Evolutionary conservation across 805 yeast species (phyloP), one percentile per base, ranked within the genome.

Genomic region (Debaryomyces hansenii): DNA sequence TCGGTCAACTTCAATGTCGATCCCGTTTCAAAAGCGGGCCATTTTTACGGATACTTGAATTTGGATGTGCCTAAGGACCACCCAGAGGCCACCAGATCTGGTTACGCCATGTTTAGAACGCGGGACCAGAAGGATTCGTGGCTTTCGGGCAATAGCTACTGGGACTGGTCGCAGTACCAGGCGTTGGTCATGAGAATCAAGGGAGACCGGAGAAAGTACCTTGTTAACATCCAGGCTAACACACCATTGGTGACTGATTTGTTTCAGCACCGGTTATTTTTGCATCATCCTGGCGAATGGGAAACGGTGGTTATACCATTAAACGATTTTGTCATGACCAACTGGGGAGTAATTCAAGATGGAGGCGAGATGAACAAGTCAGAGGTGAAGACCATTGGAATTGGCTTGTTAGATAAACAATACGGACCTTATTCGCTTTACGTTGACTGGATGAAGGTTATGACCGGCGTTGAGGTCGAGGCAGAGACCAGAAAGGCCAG

Each of bases 51-150:
- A 1, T 77, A 79, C 48, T 85, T 88, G 67, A 82, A 80, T 60
- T 75, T 84, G 49, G 87, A 85, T 52, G 75, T 86, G 31, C 94
- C 74, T 16, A 74, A 77, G 44, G 78, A 79, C 50, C 73, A 82
- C 41, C 87, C 89, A 0, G 83, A 83, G 42, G 78, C 87, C 18
- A 74, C 78, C 14, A 72, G 82, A 49, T 78, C 85, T 15, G 96
- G 96, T 5, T 82, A 82, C 70, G 88, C 95, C 32, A 87, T 89
- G 95, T 87, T 86, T 66, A 77, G 95, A 51, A 88, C 96, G 0
- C 77, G 72, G 53, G 88, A 87, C 58, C 80, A 79, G 62, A 72
- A 74, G 52, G 76, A 67, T 56, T 67, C 65, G 51, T 72, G 79
- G 82, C 56, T 76, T 66, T 69, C 62, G 72, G 80, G 77, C 9